Conservation (phyloP, 495 filamentous ascomycete species). For the Podospora tetraspora region DNA sequence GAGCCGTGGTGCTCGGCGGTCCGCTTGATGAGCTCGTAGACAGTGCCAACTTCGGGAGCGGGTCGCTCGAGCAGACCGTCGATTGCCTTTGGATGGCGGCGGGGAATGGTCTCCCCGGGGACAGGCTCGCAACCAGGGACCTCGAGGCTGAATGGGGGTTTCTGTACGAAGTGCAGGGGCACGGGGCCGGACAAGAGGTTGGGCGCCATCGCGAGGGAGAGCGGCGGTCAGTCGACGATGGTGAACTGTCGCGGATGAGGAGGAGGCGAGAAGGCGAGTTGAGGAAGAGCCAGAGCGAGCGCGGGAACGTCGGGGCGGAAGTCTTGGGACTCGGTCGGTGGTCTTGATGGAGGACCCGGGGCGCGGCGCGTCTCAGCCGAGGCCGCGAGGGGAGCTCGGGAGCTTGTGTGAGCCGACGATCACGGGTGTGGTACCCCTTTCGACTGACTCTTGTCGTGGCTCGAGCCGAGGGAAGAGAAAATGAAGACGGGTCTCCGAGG, state of each 20-base stretch:
- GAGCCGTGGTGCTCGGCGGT: slow-evolving; percentile 49
- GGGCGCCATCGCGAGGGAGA: slow-evolving; percentile 4
- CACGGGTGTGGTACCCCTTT: not conserved
- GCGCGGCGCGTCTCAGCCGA: not conserved
- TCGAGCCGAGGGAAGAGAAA: not conserved
- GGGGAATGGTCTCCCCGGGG: slow-evolving; percentile 59
- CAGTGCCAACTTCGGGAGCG: slow-evolving; percentile 48
- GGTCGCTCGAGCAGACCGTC: slow-evolving; percentile 49
- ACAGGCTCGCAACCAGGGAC: slow-evolving; percentile 43
- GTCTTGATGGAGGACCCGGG: not conserved
- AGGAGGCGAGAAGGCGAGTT: not conserved
- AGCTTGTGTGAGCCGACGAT: not conserved
- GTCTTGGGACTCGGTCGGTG: not conserved
- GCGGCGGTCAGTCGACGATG: not conserved
- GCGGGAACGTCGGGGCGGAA: not conserved
- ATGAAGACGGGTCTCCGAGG: not conserved
- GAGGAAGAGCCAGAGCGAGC: not conserved
- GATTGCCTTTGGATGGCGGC: slow-evolving; percentile 50
- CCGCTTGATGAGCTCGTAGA: slow-evolving; percentile 54
- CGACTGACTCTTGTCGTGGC: not conserved
- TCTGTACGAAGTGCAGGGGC: slow-evolving; percentile 41
- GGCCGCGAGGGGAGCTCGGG: not conserved
- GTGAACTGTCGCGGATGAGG: not conserved
- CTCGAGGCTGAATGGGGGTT: slow-evolving; percentile 53
- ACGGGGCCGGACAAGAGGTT: slow-evolving; percentile 13